These are phyloP conservation scores for Lunasporangiospora selenospora DNA, from an alignment of 192 early-diverging fungal genomes.

Conservation along the genomic window DNA sequence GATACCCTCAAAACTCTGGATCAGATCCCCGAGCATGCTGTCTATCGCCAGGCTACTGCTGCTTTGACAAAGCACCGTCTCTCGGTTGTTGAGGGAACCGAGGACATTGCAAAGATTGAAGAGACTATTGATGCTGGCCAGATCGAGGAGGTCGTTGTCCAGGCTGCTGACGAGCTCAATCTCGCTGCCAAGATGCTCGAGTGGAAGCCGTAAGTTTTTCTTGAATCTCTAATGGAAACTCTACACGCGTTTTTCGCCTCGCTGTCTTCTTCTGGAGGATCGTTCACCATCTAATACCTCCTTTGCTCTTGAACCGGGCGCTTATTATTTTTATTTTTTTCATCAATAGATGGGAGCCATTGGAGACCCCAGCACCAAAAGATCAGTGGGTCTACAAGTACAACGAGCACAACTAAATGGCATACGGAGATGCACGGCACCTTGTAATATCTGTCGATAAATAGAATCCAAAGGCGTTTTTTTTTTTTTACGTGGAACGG, in stretches of 20 bases:
- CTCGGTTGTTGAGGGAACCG: conserved; percentile 74
- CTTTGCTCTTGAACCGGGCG: too few species aligned
- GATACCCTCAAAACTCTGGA: conserved; percentile 75
- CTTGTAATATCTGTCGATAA: not conserved
- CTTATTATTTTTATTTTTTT: not conserved
- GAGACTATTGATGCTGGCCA: conserved; percentile 77
- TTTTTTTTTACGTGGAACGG: too few species aligned
- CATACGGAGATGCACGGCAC: too few species aligned
- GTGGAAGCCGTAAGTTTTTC: conserved; percentile 73
- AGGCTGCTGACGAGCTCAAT: conserved; percentile 89
- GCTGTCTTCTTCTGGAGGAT: too few species aligned
- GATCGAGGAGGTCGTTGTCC: conserved; percentile 91
- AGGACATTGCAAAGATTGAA: conserved; percentile 82
- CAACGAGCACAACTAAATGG: conserved; percentile 42
- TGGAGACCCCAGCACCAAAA: conserved; percentile 78
- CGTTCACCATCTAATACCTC: too few species aligned
- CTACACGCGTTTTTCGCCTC: conserved; percentile 6
- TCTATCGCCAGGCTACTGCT: conserved; percentile 84
- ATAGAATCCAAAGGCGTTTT: not conserved
- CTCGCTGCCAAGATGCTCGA: conserved; percentile 85
- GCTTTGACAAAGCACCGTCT: conserved; percentile 80
- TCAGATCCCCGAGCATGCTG: conserved; percentile 76
- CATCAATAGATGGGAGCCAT: conserved; percentile 73
- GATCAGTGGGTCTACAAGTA: conserved; percentile 85
- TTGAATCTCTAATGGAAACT: too few species aligned